Conservation (phyloP, 768 basidiomycete genomes). For the Podaxis mareebaensis region DNA sequence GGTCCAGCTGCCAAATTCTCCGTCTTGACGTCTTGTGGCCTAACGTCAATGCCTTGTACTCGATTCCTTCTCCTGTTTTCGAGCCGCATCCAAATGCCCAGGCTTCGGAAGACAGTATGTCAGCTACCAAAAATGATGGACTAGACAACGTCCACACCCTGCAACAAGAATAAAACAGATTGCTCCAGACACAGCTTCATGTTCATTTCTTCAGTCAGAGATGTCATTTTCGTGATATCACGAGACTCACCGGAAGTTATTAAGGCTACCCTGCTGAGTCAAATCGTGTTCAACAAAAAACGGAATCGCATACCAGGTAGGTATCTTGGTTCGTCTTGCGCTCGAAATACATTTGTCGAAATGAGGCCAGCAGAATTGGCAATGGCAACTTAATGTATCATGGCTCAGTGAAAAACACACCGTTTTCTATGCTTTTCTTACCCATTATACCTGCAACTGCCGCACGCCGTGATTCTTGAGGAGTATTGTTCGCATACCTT, state of each 20-base stretch:
- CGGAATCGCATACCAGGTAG: slow-evolving; percentile 35
- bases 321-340: slow-evolving; percentile 51
- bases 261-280: slow-evolving; percentile 30
- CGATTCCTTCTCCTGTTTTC: slow-evolving; percentile 48
- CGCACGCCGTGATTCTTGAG: slow-evolving; percentile 47
- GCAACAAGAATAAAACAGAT: slow-evolving; percentile 45
- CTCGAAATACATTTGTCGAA: slow-evolving; percentile 52
- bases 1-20: slow-evolving; percentile 43
- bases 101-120: slow-evolving; percentile 25
- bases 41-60: slow-evolving; percentile 39
- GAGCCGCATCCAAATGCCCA: slow-evolving; percentile 48
- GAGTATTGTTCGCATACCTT: slow-evolving; percentile 50
- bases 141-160: slow-evolving; percentile 24
- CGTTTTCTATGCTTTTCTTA: slow-evolving; percentile 20
- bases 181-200: slow-evolving; percentile 45
- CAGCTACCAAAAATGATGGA: slow-evolving; percentile 5
- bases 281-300: background rate
- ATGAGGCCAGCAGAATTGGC: slow-evolving; percentile 51
- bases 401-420: background rate
- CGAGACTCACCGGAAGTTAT: slow-evolving; percentile 40
- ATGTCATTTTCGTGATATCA: background rate
- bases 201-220: background rate
- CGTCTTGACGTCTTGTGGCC: slow-evolving; percentile 46
- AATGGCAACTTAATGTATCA: slow-evolving; percentile 37
- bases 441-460: slow-evolving; percentile 55